phyloP scores from a whole-genome alignment of 2,329 filamentous ascomycete genomes.

The Parastagonospora nodorum region DNA sequence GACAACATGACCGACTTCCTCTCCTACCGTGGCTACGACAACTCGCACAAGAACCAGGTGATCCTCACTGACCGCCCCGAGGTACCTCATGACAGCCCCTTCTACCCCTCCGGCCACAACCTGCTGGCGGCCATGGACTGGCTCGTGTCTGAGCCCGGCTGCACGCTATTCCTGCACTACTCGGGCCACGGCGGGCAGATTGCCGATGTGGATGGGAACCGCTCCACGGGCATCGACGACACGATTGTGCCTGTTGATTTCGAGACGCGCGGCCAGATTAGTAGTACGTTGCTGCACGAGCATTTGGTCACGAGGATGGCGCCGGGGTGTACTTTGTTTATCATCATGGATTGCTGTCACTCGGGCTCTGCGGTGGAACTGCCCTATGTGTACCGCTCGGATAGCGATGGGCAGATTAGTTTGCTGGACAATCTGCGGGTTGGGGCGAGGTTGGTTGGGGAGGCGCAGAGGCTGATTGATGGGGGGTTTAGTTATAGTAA shows the following conservation, averaged over 20 bases:
- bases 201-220: constrained; percentile 50
- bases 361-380: constrained; percentile 64
- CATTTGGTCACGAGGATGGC: constrained; percentile 59
- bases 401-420: constrained; percentile 61
- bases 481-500: constrained; percentile 58
- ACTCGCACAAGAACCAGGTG: constrained; percentile 50
- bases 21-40: constrained; percentile 50
- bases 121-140: constrained; percentile 62
- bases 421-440: constrained; percentile 61
- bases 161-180: constrained; percentile 62
- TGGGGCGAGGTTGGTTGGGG: constrained; percentile 56
- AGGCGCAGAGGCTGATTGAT: constrained; percentile 56
- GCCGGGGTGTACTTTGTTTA: constrained; percentile 57
- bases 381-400: constrained; percentile 62
- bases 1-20: constrained; percentile 56
- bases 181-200: constrained; percentile 64
- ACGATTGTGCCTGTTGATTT: constrained; percentile 62
- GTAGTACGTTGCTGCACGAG: constrained; percentile 57
- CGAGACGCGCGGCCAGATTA: constrained; percentile 58
- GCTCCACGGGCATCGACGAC: constrained; percentile 49
- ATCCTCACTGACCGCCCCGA: constrained; percentile 50
- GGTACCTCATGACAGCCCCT: constrained; percentile 36
- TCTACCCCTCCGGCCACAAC: constrained; percentile 50
- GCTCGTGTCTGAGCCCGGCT: constrained; percentile 60
- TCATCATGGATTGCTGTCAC: constrained; percentile 67